Conservation (phyloP, 305 asterid genomes). For the Fraxinus baroniana region DNA sequence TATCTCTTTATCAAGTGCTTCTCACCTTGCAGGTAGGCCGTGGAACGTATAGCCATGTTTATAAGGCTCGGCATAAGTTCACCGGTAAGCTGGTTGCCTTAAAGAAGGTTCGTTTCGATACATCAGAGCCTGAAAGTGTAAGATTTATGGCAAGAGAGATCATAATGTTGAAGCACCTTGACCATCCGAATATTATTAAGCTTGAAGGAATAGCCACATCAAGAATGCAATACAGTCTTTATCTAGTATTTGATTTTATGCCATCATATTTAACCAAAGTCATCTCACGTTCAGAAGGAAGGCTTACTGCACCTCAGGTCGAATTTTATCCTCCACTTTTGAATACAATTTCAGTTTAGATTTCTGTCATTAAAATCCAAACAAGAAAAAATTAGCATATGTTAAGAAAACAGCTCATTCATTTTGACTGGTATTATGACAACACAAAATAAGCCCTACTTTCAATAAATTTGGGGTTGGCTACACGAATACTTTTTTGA, state of each 20-base stretch:
- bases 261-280: not conserved
- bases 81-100: conserved; percentile 2
- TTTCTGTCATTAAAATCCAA: not conserved
- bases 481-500: not conserved
- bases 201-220: conserved; percentile 18
- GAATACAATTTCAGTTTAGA: not conserved
- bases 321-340: not conserved
- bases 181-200: conserved; percentile 16
- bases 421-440: not conserved
- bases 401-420: not conserved
- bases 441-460: not conserved
- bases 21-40: conserved; percentile 3
- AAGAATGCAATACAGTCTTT: conserved; percentile 11
- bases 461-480: not conserved
- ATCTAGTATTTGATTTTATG: conserved; percentile 13
- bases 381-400: not conserved
- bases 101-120: conserved; percentile 13
- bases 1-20: not conserved
- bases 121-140: conserved; percentile 12
- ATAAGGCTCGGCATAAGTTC: conserved; percentile 9
- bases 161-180: conserved; percentile 2
- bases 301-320: conserved; percentile 10
- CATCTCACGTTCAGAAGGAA: not conserved
- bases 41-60: conserved; percentile 13
- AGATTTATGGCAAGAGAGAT: conserved; percentile 19